Evolutionary conservation across 495 filamentous ascomycete species (phyloP), one percentile per base, ranked within the genome.

Genomic region (Penicillium bovifimosum): DNA sequence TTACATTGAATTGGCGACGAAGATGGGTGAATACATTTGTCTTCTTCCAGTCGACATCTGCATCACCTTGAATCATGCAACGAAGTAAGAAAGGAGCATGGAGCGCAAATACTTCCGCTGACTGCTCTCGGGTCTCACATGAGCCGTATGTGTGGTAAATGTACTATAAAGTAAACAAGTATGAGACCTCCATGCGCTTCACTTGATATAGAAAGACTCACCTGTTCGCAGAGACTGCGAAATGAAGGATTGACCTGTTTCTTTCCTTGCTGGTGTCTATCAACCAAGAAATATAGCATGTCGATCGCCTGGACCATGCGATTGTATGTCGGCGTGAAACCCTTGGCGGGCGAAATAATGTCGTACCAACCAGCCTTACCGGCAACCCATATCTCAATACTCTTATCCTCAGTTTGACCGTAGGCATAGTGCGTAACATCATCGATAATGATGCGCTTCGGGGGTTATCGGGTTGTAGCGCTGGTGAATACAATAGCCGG

Each of bases 341-440:
- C 64, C 40, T 73, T 71, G 42, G 82, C 75, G 1, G 89, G 85
- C 18, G 72, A 67, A 34, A 41, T 50, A 24, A 93, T 80, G 63
- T 85, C 79, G 67, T 83, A 92, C 87, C 88, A 92, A 49, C 87
- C 89, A n/a, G 85, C 81, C 52, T 75, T 68, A 41, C 89, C 88
- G 31, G 82, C 80, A 28, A 87, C 86, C 89, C 89, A 95, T 41
- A 91, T 67, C 31, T 79, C 76, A 32, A 83, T 73, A 17, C 75
- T 76, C 6, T 80, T 76, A 57, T 84, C 77, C 9, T 76, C 75
- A 42, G 77, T 80, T 42, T 85, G 78, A 16, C 86, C 86, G 60
- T 88, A 87, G 0, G 88, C 83, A 68, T 84, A 95, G 8, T 77
- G 71, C 8, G 73, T 74, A 0, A 87, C 83, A 41, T 79, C 72